These are phyloP conservation scores for Dendryphion nanum DNA, from an alignment of 2,329 filamentous ascomycete species.

Conservation along the genomic window DNA sequence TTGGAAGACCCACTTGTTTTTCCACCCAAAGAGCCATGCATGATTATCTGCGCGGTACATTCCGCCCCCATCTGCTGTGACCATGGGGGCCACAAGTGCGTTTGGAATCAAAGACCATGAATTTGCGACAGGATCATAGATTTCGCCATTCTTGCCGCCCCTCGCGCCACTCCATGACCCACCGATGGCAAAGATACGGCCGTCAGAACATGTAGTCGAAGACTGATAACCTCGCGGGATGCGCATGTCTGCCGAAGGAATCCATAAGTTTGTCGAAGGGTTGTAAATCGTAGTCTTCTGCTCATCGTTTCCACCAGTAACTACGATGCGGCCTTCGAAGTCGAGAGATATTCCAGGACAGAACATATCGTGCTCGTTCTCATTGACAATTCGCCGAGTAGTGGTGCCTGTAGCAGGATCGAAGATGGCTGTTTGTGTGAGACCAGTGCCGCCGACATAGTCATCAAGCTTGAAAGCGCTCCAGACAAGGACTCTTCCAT, in stretches of 20 bases:
- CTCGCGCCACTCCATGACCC: conserved; percentile 55
- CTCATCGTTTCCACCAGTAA: conserved; percentile 55
- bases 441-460: conserved; percentile 19
- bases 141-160: conserved; percentile 57
- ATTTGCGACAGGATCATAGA: conserved; percentile 41
- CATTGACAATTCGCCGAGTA: conserved; percentile 24
- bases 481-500: conserved; percentile 27
- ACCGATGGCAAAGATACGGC: conserved; percentile 58
- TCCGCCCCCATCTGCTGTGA: conserved; percentile 49
- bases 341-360: conserved; percentile 56
- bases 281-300: conserved; percentile 46
- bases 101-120: conserved; percentile 49
- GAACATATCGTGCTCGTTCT: conserved; percentile 57
- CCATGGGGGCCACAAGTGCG: conserved; percentile 48
- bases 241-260: conserved; percentile 49
- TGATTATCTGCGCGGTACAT: conserved; percentile 54
- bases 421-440: conserved; percentile 33
- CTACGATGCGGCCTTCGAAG: conserved; percentile 49
- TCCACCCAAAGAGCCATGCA: conserved; percentile 55
- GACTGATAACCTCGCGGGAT: conserved; percentile 61
- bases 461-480: conserved; percentile 16
- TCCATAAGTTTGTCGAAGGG: conserved; percentile 48
- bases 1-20: conserved; percentile 51
- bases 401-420: conserved; percentile 23
- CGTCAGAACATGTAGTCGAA: conserved; percentile 51